Evolutionary conservation across 73 alveolate genomes (phyloP).

Genomic region (Paramecium caudatum): DNA sequence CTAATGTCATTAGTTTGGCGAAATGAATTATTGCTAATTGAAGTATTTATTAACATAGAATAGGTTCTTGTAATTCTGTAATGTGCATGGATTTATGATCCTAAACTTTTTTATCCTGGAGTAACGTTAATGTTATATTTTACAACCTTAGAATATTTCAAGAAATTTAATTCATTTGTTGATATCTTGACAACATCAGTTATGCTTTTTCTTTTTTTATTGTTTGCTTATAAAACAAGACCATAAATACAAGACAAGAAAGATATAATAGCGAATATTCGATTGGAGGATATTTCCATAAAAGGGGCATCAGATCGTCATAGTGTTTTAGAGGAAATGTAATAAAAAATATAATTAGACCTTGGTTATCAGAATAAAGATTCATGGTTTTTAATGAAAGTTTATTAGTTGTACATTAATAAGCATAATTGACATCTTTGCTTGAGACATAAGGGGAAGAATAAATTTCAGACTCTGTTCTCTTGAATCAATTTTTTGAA

Average conservation of each 20-base stretch:
- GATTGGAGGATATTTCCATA: too few relatives aligned
- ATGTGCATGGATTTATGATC: slow-evolving; percentile 31
- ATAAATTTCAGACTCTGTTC: background rate
- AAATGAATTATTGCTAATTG: background rate
- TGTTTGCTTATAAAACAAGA: background rate
- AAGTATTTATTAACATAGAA: slow-evolving; percentile 17
- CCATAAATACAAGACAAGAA: background rate
- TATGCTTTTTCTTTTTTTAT: background rate
- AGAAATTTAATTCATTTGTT: background rate
- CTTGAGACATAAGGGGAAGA: background rate
- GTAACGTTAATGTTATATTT: background rate
- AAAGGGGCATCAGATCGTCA: too few relatives aligned
- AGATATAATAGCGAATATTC: too few relatives aligned
- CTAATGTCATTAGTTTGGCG: background rate
- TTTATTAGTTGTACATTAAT: background rate
- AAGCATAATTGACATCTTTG: background rate
- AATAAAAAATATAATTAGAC: slow-evolving; percentile 21
- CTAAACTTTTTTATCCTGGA: background rate
- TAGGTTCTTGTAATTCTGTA: slow-evolving; percentile 10
- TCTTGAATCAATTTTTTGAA: background rate
- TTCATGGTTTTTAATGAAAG: slow-evolving; percentile 23
- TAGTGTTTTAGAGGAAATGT: too few relatives aligned
- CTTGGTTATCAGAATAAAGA: slow-evolving; percentile 22
- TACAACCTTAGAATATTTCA: background rate
- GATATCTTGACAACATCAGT: background rate